Evolutionary conservation across 257 asterid genomes (phyloP).

Genomic region (Solanum infundibuliforme): DNA sequence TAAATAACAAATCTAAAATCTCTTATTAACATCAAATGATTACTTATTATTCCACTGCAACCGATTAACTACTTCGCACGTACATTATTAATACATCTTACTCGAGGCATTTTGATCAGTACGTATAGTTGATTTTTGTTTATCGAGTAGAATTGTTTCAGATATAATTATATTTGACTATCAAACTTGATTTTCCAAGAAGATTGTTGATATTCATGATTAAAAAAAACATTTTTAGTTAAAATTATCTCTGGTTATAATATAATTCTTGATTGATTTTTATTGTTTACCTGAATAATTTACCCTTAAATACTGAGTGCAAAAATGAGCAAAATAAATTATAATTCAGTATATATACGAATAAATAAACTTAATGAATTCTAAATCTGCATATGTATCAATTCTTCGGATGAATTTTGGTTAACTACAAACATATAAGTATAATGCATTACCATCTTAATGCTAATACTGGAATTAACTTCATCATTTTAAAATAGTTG

Average conservation of each 20-base stretch:
- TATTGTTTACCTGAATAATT: background rate
- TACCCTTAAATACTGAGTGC: background rate
- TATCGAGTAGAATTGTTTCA: background rate
- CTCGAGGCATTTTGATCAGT: background rate
- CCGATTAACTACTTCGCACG: background rate
- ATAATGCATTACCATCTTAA: background rate
- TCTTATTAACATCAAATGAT: background rate
- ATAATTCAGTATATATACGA: background rate
- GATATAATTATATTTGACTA: background rate
- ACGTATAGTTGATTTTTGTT: background rate
- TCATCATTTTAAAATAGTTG: background rate
- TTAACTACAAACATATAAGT: background rate
- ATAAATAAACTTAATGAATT: background rate
- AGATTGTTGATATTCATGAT: background rate
- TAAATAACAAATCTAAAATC: background rate
- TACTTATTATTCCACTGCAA: background rate
- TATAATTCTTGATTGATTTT: background rate
- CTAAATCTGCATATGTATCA: background rate
- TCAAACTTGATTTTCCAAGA: background rate
- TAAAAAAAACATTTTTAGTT: background rate
- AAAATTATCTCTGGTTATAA: background rate
- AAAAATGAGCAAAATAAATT: background rate
- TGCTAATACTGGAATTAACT: background rate
- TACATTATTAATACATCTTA: background rate
- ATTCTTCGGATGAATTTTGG: background rate